These are phyloP conservation scores for Pseudohalonectria lignicola DNA, from an alignment of 2,329 filamentous ascomycete species.

Conservation along the genomic window DNA sequence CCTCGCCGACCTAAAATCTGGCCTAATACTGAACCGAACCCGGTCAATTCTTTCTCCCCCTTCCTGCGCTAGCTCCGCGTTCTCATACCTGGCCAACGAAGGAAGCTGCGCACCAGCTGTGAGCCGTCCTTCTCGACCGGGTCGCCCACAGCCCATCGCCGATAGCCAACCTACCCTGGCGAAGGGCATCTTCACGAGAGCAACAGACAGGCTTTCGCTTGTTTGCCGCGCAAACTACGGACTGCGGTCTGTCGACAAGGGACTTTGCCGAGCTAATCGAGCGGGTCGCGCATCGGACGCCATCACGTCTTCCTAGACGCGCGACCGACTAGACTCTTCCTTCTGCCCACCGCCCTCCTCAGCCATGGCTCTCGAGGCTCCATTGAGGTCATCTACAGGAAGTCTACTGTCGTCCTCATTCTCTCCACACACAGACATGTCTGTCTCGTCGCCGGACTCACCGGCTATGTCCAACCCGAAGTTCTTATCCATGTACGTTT, in stretches of 20 bases:
- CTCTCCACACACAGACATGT: conserved; percentile 43
- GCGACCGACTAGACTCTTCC: not conserved
- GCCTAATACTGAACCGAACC: not conserved
- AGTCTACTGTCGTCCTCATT: conserved; percentile 39
- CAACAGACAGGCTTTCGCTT: not conserved
- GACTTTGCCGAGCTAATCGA: not conserved
- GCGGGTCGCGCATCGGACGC: not conserved
- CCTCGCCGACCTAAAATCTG: no score
- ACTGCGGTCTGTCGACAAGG: not conserved
- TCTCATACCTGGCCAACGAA: no score
- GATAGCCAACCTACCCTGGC: no score
- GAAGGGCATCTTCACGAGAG: no score
- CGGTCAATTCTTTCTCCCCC: not conserved
- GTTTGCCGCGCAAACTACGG: not conserved
- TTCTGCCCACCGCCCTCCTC: conserved; percentile 3
- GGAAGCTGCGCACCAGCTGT: no score
- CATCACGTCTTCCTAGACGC: not conserved
- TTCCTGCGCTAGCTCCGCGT: not conserved
- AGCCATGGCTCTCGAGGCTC: conserved; percentile 50
- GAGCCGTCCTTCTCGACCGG: no score
- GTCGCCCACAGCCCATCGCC: no score
- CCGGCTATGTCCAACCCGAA: conserved; percentile 31
- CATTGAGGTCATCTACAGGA: conserved; percentile 50
- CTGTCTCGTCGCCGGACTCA: conserved; percentile 40
- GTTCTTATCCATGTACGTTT: conserved; percentile 40